Base-by-base conservation (phyloP, 2,329 filamentous ascomycete species). In the Xylaria sp. region DNA sequence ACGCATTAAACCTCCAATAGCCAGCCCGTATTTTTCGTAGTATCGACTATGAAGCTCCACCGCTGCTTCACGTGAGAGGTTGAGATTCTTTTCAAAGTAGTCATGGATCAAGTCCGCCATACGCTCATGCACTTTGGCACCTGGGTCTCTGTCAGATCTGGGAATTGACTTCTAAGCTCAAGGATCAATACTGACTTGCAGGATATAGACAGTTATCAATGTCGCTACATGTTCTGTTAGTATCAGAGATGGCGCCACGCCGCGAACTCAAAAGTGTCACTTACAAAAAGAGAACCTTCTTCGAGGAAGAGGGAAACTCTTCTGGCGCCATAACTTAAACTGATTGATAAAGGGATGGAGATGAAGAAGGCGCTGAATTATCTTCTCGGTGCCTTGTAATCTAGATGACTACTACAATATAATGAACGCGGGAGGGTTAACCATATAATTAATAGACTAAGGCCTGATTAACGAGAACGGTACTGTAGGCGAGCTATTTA, bases 281-380 rank as follows among this genome's bases (percentile, higher is more conserved):
- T 63, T 52, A 70, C 68, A 70, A 70, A 39, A 70, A 70, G 52
- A 70, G 63, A 3, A 70, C 65, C 58, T 70, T 70, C 65, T 68
- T 70, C 23, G 57, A 62, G 1, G 61, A 20, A 28, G 60, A 28
- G 7, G 57, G 51, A 52, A 56, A 52, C 61, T 68, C 66, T 57
- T 68, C 66, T 8, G 56, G 65, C 10, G 65, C 68, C 65, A 65
- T 70, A 13, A 18, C 39, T 57, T 51, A 12, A 15, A 6, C 23
- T 52, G 15, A 13, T 4, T n/a, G 44, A 23, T 7, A 9, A 34
- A 6, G 31, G 31, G n/a, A 28, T 6, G 1, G 15, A 28, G 31
- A n/a, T 9, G 1, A 28, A 52, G 37, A 50, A 4, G 10, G 10
- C 5, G 10, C 23, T 25, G 23, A 25, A 25, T 4, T 46, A 37